Percentiles rank a stretch among this genome's conserved stretches.
phyloP scores from a whole-genome alignment of 371 early-diverging fungal genomes.

The Choanephora cucurbitarum region DNA sequence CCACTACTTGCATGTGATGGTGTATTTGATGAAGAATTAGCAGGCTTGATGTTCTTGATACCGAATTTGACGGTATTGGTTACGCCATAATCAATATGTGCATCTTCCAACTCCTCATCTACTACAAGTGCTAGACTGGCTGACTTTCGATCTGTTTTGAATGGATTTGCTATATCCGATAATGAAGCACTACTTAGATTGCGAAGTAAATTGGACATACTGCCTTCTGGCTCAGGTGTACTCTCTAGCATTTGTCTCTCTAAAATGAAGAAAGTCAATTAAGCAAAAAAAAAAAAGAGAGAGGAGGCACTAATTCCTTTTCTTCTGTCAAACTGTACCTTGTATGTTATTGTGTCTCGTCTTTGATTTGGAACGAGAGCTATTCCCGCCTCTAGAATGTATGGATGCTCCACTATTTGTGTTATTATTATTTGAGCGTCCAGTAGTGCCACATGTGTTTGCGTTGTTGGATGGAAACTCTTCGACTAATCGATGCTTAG shows the following conservation, averaged over 20 bases:
- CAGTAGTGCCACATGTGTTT: neutral
- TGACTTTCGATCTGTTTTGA: slow-evolving; percentile 39
- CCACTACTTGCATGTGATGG: slow-evolving; percentile 24
- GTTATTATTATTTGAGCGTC: neutral
- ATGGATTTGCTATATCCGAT: slow-evolving; percentile 34
- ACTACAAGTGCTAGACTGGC: slow-evolving; percentile 26
- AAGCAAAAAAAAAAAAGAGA: too few species aligned
- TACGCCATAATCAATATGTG: slow-evolving; percentile 1
- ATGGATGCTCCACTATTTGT: neutral
- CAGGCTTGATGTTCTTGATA: slow-evolving; percentile 36
- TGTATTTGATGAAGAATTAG: slow-evolving; percentile 34
- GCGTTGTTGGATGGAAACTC: slow-evolving; percentile 1
- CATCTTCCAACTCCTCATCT: slow-evolving; percentile 24
- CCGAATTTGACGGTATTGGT: slow-evolving; percentile 36
- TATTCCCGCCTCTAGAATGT: slow-evolving; percentile 15
- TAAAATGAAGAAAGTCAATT: neutral
- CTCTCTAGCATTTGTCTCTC: slow-evolving; percentile 6
- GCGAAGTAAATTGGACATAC: slow-evolving; percentile 28
- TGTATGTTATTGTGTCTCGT: slow-evolving; percentile 25
- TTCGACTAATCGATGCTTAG: slow-evolving; percentile 14
- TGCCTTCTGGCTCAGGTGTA: slow-evolving; percentile 27
- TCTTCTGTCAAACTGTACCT: slow-evolving; percentile 14
- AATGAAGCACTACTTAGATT: slow-evolving; percentile 42
- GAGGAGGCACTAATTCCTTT: too few species aligned
- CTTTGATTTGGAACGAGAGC: neutral